These are phyloP conservation scores for Boeremia lycopersici DNA, from an alignment of 2,329 filamentous ascomycete genomes.

Conservation along the genomic window DNA sequence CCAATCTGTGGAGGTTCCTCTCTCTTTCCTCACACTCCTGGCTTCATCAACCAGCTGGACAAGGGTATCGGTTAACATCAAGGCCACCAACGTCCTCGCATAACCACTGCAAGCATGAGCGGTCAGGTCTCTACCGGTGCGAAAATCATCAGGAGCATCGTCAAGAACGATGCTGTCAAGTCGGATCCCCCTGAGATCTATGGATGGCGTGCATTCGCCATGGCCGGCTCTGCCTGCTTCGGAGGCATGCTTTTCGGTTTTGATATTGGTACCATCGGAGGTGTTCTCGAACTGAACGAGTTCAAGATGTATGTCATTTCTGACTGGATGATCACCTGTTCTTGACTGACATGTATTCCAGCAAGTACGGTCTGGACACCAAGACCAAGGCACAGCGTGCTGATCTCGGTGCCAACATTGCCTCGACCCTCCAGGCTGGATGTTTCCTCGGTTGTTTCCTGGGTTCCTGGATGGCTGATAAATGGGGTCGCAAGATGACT, in stretches of 20 bases:
- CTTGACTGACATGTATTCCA: constrained; percentile 29
- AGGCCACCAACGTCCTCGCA: background rate
- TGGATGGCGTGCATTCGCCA: constrained; percentile 70
- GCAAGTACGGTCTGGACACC: constrained; percentile 59
- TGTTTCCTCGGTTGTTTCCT: constrained; percentile 69
- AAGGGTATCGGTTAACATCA: constrained; percentile 3
- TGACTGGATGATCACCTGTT: background rate
- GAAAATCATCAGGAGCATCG: constrained; percentile 59
- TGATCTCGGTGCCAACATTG: constrained; percentile 69
- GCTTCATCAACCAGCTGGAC: constrained; percentile 16
- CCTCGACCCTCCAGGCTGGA: constrained; percentile 72
- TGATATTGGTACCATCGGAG: constrained; percentile 71
- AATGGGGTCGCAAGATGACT: constrained; percentile 60
- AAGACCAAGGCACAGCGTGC: constrained; percentile 52
- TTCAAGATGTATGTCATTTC: constrained; percentile 58
- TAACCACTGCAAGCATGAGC: constrained; percentile 13
- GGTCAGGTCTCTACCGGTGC: constrained; percentile 29
- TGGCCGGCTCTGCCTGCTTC: constrained; percentile 70
- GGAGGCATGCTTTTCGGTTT: constrained; percentile 72
- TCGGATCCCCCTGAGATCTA: constrained; percentile 71
- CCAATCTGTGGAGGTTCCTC: constrained; percentile 27
- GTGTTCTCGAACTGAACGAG: constrained; percentile 65
- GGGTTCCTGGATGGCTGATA: constrained; percentile 61
- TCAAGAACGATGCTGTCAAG: constrained; percentile 75
- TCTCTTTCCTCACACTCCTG: constrained; percentile 19